Base-by-base conservation (phyloP, 257 asterid species). In the Knoxia roxburghii region DNA sequence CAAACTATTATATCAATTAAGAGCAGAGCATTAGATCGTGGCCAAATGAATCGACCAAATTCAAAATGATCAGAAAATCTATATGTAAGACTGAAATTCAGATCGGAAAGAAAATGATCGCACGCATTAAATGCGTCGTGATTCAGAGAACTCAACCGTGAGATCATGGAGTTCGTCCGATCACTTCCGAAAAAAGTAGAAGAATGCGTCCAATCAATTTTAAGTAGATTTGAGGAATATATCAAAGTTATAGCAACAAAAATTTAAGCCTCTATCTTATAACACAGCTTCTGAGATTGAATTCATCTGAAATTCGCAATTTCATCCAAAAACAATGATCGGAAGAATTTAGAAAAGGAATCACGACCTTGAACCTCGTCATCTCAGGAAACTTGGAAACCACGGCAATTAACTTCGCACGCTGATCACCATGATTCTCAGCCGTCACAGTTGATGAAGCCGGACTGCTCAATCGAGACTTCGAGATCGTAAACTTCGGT, bases 301-400 rank as follows among this genome's bases (percentile, higher is more conserved):
- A 45, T 33, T 37, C 63, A 12, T 13, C 48, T 23, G 14, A 29
- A n/a, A 46, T 26, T 9, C 7, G 27, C 54, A 61, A 24, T 43
- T 14, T 20, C 64, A 20, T 30, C 52, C 41, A 60, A 26, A 68
- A 18, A 21, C 10, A 20, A 59, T 4, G 11, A 53, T 20, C 35
- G 23, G 29, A 55, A 26, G 18, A n/a, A 55, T n/a, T n/a, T n/a
- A 27, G 41, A 26, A 59, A 55, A 5, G 33, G 32, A 14, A 17
- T 1, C 32, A 64, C n/a, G 24, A 70, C 79, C 79, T 75, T 65
- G 55, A 70, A 46, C 60, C 61, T 71, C 69, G 65, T 23, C 60
- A 24, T 23, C 55, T 70, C 61, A 59, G 68, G 76, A 60, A 52
- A 52, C 51, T 54, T 56, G 52, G 76, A 20, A n/a, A 65, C 60